A percentile compares a stretch with the other conserved stretches of the same genome.
Conservation (phyloP, 148 eudicot genomes). For the Vaccinium myrtillus region DNA sequence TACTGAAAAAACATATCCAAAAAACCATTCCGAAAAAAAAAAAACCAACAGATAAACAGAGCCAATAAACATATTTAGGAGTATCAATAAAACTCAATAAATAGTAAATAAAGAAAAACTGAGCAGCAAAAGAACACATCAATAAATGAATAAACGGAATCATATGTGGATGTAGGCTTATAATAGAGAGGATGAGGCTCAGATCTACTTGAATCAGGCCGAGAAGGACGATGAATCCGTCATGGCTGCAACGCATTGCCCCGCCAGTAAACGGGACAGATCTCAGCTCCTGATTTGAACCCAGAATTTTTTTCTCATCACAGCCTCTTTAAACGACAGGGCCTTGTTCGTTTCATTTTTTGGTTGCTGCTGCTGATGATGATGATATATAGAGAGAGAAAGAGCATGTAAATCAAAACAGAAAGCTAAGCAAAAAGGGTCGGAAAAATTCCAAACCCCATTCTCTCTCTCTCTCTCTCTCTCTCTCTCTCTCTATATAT, state of each 20-base stretch:
- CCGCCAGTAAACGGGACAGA: not conserved
- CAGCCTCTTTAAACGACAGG: not conserved
- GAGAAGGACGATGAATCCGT: not conserved
- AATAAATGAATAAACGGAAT: not conserved
- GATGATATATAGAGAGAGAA: not conserved
- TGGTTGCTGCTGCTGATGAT: not conserved
- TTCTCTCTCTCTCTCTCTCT: not conserved
- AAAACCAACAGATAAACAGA: not conserved
- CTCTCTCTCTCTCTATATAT: not conserved
- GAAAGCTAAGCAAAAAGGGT: not conserved
- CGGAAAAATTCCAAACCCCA: not conserved
- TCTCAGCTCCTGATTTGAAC: not conserved
- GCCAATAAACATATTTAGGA: no score
- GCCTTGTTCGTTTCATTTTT: not conserved
- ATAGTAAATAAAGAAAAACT: no score
- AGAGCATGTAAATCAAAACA: not conserved
- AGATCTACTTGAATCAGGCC: not conserved
- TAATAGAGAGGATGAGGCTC: not conserved
- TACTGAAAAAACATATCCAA: not conserved
- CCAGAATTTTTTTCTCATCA: not conserved
- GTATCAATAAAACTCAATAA: no score
- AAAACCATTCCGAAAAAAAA: not conserved
- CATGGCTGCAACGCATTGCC: constrained; percentile 6
- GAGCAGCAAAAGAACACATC: not conserved
- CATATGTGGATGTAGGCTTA: not conserved